Base-by-base conservation (phyloP, 768 basidiomycete genomes). In the Suillus plorans region DNA sequence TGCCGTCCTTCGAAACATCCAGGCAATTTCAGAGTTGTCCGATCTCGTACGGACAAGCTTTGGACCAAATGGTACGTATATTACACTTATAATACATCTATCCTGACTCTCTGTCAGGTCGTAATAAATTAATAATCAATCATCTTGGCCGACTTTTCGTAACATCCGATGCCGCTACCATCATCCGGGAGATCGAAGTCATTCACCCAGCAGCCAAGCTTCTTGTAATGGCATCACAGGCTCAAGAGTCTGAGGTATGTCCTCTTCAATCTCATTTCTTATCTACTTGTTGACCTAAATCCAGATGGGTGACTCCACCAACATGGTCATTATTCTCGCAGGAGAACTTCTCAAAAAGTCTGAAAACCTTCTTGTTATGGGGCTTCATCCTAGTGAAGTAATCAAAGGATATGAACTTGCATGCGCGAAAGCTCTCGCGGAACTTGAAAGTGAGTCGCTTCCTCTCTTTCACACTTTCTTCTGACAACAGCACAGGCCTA, bases 151-250 rank as follows among this genome's bases (percentile, higher is more conserved):
- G 89, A 76, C 84, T 98, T 45, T 99, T 99, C 78, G 96, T 99
- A 66, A 99, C 97, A 41, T 97, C 95, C 56, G 97, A 99, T 86
- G 97, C 97, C 12, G 97, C 97, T 14, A 99, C 97, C 64, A 99
- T 99, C 78, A 95, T 99, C 72, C 86, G 91, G 68, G 97, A 99
- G 80, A 89, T 99, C 73, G 97, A 99, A 74, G 95, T 99, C 63
- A 95, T 99, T 18, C 97, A 99, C 77, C 97, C 97, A 1, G 97
- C 97, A 6, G 97, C 96, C 39, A 99, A 99, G 75, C 82, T 99
- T n/a, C 80, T 99, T n/a, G 97, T 98, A 16, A 97, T 98, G 95
- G 94, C 95, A 34, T 94, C 92, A 34, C 95, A 98, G 73, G 93
- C 97, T 14, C 97, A 99, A 76, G 97, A 98, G 76, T 77, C 89